These are phyloP conservation scores for Sesbania bispinosa DNA, from an alignment of 306 rosid genomes.

Conservation along the genomic window DNA sequence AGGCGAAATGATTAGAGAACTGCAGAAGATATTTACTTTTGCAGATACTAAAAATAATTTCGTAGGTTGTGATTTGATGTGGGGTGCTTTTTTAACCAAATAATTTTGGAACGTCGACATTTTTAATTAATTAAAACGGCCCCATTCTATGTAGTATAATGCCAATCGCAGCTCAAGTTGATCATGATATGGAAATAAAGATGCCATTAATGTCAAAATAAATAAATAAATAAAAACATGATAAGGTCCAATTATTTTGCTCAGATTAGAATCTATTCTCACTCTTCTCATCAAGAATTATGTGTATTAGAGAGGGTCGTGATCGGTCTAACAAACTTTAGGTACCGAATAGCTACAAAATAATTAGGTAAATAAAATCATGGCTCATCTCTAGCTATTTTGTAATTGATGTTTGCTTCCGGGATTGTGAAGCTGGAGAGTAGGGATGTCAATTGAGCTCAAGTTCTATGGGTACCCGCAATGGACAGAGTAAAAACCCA, in stretches of 20 bases:
- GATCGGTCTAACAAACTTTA: too few relatives aligned
- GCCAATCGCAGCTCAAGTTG: background rate
- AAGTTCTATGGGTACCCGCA: too few relatives aligned
- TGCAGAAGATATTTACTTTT: background rate
- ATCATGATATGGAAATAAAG: background rate
- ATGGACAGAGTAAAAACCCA: too few relatives aligned
- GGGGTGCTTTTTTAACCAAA: background rate
- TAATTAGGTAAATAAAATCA: too few relatives aligned
- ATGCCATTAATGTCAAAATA: background rate
- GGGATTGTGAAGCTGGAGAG: too few relatives aligned
- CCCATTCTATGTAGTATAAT: background rate
- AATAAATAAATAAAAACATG: background rate
- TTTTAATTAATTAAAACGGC: background rate
- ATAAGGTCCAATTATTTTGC: background rate
- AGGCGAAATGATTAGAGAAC: background rate
- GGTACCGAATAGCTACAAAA: too few relatives aligned
- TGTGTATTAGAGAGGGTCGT: too few relatives aligned
- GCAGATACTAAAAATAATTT: background rate
- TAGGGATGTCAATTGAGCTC: too few relatives aligned
- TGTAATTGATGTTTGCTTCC: too few relatives aligned
- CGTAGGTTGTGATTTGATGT: background rate
- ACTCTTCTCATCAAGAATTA: too few relatives aligned
- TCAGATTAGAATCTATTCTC: too few relatives aligned
- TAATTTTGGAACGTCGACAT: background rate
- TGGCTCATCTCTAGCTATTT: too few relatives aligned